phyloP scores from a whole-genome alignment of 208 protist species.

The Vickermania spadyakhi region DNA sequence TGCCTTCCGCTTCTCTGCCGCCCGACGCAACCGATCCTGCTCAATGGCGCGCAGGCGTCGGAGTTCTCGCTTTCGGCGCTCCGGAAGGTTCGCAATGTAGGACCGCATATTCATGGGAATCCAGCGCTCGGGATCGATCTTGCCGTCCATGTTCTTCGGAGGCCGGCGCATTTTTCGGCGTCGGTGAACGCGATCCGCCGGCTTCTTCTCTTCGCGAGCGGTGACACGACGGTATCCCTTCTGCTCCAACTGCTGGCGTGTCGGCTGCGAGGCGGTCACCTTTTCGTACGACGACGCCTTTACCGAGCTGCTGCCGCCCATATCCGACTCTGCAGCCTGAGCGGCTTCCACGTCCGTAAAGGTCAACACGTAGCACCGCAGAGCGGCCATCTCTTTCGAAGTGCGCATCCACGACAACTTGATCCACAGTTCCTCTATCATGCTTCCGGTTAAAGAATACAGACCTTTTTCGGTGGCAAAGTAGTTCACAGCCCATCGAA shows the following conservation, averaged over 20 bases:
- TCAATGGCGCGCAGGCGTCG: conserved; percentile 71
- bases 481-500: conserved; percentile 58
- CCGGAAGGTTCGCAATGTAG: conserved; percentile 77
- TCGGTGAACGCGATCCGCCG: conserved; percentile 4
- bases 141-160: conserved; percentile 56
- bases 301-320: not conserved
- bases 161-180: conserved; percentile 24
- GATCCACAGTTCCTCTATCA: conserved; percentile 27
- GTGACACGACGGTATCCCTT: conserved; percentile 48
- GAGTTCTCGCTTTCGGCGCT: conserved; percentile 70
- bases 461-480: conserved; percentile 20
- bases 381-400: conserved; percentile 25
- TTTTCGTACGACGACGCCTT: conserved; percentile 25
- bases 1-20: conserved; percentile 29
- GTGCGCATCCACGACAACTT: conserved; percentile 14
- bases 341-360: conserved; percentile 38
- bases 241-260: conserved; percentile 33
- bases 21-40: conserved; percentile 68
- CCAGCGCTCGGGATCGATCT: conserved; percentile 81
- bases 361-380: conserved; percentile 47
- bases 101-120: conserved; percentile 74
- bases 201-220: conserved; percentile 7
- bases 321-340: not conserved
- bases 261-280: conserved; percentile 27
- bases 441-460: conserved; percentile 28